Evolutionary conservation across 495 filamentous ascomycete species (phyloP).

Genomic region (Hypoxylon crocopeplum): DNA sequence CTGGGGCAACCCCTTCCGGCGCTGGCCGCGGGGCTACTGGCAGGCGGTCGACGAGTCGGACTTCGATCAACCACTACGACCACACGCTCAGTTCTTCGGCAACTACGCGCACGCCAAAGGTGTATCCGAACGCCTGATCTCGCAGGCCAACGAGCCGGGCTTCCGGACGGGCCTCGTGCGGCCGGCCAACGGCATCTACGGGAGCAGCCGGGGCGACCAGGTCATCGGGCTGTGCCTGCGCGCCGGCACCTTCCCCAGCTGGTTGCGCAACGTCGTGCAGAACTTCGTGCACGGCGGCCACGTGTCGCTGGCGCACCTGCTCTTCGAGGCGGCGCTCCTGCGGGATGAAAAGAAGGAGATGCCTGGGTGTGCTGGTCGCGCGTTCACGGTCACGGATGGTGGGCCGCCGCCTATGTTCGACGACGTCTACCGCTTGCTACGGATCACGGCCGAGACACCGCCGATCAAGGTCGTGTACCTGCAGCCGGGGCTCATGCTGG

Average conservation of each 20-base stretch:
- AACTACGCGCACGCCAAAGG: constrained; percentile 63
- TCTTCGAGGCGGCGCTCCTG: constrained; percentile 61
- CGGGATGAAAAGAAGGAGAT: constrained; percentile 36
- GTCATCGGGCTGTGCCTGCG: constrained; percentile 39
- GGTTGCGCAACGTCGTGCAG: constrained; percentile 58
- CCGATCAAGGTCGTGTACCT: constrained; percentile 40
- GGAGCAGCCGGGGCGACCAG: constrained; percentile 52
- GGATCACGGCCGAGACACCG: constrained; percentile 37
- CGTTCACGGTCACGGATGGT: constrained; percentile 50
- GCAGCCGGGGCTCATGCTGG: constrained; percentile 53
- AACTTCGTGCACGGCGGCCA: constrained; percentile 63
- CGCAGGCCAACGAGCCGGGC: constrained; percentile 49
- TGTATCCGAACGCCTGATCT: constrained; percentile 60
- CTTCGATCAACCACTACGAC: constrained; percentile 50
- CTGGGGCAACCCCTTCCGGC: constrained; percentile 59
- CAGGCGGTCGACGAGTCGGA: constrained; percentile 57
- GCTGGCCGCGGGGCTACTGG: constrained; percentile 44
- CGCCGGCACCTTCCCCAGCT: constrained; percentile 44
- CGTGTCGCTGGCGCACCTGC: constrained; percentile 62
- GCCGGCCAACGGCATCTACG: constrained; percentile 65
- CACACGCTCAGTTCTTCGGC: constrained; percentile 58
- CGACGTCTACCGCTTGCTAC: constrained; percentile 42
- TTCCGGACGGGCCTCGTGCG: constrained; percentile 66
- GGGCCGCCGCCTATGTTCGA: constrained; percentile 44
- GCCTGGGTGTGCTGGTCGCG: constrained; percentile 50